These are phyloP conservation scores for Ceratocystis cubensis DNA, from an alignment of 2,329 filamentous ascomycete genomes.

Conservation along the genomic window DNA sequence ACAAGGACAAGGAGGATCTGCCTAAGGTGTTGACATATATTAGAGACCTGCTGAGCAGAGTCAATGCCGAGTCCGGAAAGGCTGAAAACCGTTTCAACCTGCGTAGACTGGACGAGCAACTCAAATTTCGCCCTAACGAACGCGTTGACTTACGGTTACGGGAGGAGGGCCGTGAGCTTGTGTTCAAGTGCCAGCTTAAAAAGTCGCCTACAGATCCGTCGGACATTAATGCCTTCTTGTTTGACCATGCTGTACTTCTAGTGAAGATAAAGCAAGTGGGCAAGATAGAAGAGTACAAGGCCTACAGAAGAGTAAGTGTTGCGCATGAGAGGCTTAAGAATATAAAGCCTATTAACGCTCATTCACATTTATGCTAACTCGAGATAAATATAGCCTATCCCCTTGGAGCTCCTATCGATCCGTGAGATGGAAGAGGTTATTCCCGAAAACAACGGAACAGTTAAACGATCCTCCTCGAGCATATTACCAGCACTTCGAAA, in stretches of 20 bases:
- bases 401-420: conserved; percentile 82
- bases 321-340: background rate
- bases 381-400: conserved; percentile 54
- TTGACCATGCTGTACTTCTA: conserved; percentile 87
- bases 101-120: conserved; percentile 76
- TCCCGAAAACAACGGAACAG: conserved; percentile 55
- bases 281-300: conserved; percentile 87
- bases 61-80: conserved; percentile 92
- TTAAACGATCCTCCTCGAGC: conserved; percentile 81
- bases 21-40: conserved; percentile 81
- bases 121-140: conserved; percentile 82
- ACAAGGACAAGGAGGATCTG: conserved; percentile 73
- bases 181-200: conserved; percentile 90
- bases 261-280: conserved; percentile 85
- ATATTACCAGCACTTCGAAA: conserved; percentile 49
- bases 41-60: conserved; percentile 70
- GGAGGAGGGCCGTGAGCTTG: conserved; percentile 80
- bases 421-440: conserved; percentile 96
- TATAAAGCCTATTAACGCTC: background rate
- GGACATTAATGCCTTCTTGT: conserved; percentile 88
- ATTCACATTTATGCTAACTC: conserved; percentile 16
- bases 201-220: conserved; percentile 78
- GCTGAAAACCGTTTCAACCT: conserved; percentile 96
- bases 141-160: conserved; percentile 88
- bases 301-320: conserved; percentile 58